Base-by-base conservation (phyloP, 371 early-diverging fungal species). In the Rhizopus stolonifer region DNA sequence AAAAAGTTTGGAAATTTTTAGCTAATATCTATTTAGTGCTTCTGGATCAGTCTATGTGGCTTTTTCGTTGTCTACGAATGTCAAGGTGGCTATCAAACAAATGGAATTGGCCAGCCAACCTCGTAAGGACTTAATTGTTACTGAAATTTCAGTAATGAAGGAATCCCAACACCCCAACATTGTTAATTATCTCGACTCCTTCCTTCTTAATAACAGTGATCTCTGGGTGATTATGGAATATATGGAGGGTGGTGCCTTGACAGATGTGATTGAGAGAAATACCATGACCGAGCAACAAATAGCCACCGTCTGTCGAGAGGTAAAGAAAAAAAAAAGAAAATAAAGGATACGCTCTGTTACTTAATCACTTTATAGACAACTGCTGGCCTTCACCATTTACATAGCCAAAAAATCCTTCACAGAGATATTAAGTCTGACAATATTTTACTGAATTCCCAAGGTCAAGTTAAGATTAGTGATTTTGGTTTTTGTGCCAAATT, bases 171-270 rank as follows among this genome's bases (percentile, higher is more conserved):
- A 98, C 70, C 86, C 88, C 50, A 98, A 98, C 71, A 94, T 98
- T 70, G 95, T 98, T 70, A 94, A 94, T 74, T 96, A 86, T 65
- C 74, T 95, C 32, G 96, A 96, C 71, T 80, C 90, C 1, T 98
- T 89, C 80, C 70, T 98, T 55, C 83, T 93, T 44, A 83, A 79
- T 53, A 79, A 78, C 54, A 73, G 72, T 43, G 96, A 96, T 25
- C 78, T 98, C 43, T 98, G 98, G 98, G 95, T 98, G 13, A 89
- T 98, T 22, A 95, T 98, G 95, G 98, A 98, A 78, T 94, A 88
- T 70, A 98, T 98, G 98, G 96, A 96, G 70, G 97, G 95, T 40
- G 98, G 98, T 39, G 85, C 96, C 8, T 74, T 98, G 64, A 98
- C 96, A 4, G 98, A 98, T 59, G 88, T 96, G 11, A 94, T 98